Percentiles rank a stretch among this genome's conserved stretches.
phyloP scores from a whole-genome alignment of 257 asterid genomes.

The Salvia miltiorrhiza region DNA sequence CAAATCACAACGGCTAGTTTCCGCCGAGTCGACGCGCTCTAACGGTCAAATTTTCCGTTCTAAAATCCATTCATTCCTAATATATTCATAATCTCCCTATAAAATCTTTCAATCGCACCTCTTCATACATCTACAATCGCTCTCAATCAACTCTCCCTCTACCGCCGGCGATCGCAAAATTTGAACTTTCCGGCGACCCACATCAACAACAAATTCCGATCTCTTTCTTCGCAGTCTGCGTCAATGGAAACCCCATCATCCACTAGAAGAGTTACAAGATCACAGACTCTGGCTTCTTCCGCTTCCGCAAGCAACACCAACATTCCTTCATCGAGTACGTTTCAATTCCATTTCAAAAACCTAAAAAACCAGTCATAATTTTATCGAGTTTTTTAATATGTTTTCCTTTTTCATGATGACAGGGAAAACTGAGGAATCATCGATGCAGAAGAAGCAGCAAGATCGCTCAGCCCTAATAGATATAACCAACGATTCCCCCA shows the following conservation, averaged over 20 bases:
- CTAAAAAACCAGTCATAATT: not conserved
- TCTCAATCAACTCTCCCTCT: not conserved
- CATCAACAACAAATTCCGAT: not conserved
- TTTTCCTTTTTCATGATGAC: slow-evolving; percentile 5
- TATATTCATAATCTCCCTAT: slow-evolving; percentile 25
- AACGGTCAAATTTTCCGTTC: slow-evolving; percentile 63
- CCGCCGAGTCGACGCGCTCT: slow-evolving; percentile 36
- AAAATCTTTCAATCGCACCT: slow-evolving; percentile 24
- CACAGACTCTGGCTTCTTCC: slow-evolving; percentile 56
- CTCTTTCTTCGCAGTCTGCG: too few relatives aligned
- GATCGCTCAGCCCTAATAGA: slow-evolving; percentile 75
- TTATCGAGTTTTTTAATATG: not conserved
- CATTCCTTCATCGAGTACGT: slow-evolving; percentile 43
- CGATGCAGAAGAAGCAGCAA: slow-evolving; percentile 44
- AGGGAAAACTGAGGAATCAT: slow-evolving; percentile 60
- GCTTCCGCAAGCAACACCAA: too few relatives aligned
- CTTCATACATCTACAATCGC: slow-evolving; percentile 4
- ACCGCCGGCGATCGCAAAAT: slow-evolving; percentile 7
- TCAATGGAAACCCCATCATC: slow-evolving; percentile 88
- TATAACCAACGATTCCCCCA: slow-evolving; percentile 91
- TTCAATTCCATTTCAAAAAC: not conserved
- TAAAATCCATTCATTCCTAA: slow-evolving; percentile 5
- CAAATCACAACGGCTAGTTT: slow-evolving; percentile 79
- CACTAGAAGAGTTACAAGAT: slow-evolving; percentile 72
- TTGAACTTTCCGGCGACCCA: slow-evolving; percentile 1